Conservation (phyloP, 768 basidiomycete species). For the Lactifluus pinguis region DNA sequence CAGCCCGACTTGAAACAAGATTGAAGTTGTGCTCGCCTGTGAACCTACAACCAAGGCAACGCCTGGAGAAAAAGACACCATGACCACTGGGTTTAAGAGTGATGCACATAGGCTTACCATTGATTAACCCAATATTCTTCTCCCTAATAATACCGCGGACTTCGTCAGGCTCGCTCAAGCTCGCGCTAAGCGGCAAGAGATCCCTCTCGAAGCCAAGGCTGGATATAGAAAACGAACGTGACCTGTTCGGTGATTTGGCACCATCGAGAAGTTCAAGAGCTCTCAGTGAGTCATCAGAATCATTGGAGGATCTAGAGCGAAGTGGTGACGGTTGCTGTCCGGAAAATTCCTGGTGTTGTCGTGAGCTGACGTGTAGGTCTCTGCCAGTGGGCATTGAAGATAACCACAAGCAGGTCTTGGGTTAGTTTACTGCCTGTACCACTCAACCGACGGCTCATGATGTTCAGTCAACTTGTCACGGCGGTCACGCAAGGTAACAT, state of each 20-base stretch:
- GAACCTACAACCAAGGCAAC: slow-evolving; percentile 76
- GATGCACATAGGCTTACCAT: slow-evolving; percentile 37
- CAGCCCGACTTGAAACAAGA: neutral
- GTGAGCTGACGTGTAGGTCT: slow-evolving; percentile 23
- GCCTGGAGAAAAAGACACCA: slow-evolving; percentile 35
- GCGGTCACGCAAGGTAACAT: neutral
- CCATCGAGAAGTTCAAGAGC: slow-evolving; percentile 72
- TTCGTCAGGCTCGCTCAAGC: slow-evolving; percentile 60
- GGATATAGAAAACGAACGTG: slow-evolving; percentile 51
- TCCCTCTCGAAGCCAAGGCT: slow-evolving; percentile 76
- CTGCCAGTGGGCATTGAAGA: slow-evolving; percentile 31
- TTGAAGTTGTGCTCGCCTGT: slow-evolving; percentile 41
- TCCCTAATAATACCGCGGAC: slow-evolving; percentile 42
- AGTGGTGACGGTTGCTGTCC: slow-evolving; percentile 5
- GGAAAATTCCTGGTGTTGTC: neutral
- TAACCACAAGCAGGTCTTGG: neutral
- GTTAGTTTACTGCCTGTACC: neutral
- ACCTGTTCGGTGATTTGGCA: slow-evolving; percentile 30
- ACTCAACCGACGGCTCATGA: too few relatives aligned
- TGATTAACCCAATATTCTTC: slow-evolving; percentile 68
- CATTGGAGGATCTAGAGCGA: slow-evolving; percentile 37
- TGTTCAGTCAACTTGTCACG: neutral
- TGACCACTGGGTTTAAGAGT: neutral
- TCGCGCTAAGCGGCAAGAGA: slow-evolving; percentile 67
- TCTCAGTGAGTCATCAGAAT: slow-evolving; percentile 67